Base-by-base conservation (phyloP, 495 filamentous ascomycete genomes). In the Trichocladium uniseriatum region DNA sequence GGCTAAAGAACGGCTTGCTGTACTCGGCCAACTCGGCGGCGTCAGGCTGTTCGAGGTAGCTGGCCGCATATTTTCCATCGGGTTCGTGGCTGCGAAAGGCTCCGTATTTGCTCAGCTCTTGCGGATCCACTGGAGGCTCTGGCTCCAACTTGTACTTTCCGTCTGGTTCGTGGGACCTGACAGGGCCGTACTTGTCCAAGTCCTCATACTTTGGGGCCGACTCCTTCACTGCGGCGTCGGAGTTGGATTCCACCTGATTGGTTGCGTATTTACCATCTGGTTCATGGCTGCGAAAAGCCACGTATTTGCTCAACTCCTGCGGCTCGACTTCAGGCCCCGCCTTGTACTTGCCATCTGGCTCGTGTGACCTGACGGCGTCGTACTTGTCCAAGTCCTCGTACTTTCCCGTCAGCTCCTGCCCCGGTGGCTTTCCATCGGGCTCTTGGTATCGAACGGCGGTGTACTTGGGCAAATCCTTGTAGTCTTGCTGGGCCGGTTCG, bases 381-480 rank as follows among this genome's bases (percentile, higher is more conserved):
- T 59, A 59, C 13, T 40, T 57, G 1, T 40, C 28, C 10, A 53
- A 31, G 7, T 56, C 50, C 45, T 34, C 38, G n/a, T 32, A 15
- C 9, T 15, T 27, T 27, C 8, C 19, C 24, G 13, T 14, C 5
- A 10, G 11, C 31, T 32, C 31, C 10, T 29, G 27, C 13, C 15
- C 42, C 10, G 24, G 4, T 27, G 48, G 40, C 18, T 54, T 55
- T 3, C 56, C 58, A 38, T 61, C 51, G 0, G 59, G 59, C 35
- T 71, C 54, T 2, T 50, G 55, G 11, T 52, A 51, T 27, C 49
- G 45, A 6, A 61, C 54, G 2, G 61, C 49, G 9, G 54, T 42
- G 38, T 64, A 60, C 43, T 55, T 57, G 32, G 61, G 34, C 39
- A 62, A 52, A 42, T 66, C 64, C 15, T 54, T 45, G 38, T 59